Base-by-base conservation (phyloP, 495 filamentous ascomycete species). In the Podospora appendiculata region DNA sequence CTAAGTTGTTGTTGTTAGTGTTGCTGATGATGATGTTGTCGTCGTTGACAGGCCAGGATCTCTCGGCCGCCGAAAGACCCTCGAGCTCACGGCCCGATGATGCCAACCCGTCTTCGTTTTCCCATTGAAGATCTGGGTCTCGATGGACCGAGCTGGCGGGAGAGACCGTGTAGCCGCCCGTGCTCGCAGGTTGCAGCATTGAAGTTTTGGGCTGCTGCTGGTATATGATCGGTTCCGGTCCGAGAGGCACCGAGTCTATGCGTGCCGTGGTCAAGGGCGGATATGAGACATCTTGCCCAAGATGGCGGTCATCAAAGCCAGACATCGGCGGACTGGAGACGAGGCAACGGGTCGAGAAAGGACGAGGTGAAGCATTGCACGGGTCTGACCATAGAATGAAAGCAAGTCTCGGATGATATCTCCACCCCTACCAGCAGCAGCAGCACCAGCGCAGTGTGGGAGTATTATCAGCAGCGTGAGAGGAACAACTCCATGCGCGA, bases 81-180 rank as follows among this genome's bases (percentile, higher is more conserved):
- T 16, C 17, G 41, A 44, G 8, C 8, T 16, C 41, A 1, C n/a
- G 2, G 16, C 17, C n/a, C 1, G 41, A 25, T 25, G 41, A 25
- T 25, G 5, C 25, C 25, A 25, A 25, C 25, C 25, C 25, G 25
- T 25, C 25, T 5, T 25, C 25, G 5, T 25, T 25, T 5, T 5
- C 38, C 38, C 38, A 41, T 41, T 12, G 38, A 16, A 41, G 38
- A 41, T 41, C 14, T 6, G 38, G 38, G 38, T 25, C 25, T 25
- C 25, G 25, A 25, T 25, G 60, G 39, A 58, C 54, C 13, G 60
- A 63, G 32, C 60, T 63, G 1, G 60, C 55, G 4, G 60, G 60
- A 1, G 60, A 63, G 12, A 63, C 53, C 13, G 51, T 58, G 19
- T 55, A 50, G 32, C 42, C 45, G 5, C 48, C 57, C 42, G 49